Evolutionary conservation across 1,284 basidiomycete species (phyloP).

Genomic region (Heliocybe sulcata): DNA sequence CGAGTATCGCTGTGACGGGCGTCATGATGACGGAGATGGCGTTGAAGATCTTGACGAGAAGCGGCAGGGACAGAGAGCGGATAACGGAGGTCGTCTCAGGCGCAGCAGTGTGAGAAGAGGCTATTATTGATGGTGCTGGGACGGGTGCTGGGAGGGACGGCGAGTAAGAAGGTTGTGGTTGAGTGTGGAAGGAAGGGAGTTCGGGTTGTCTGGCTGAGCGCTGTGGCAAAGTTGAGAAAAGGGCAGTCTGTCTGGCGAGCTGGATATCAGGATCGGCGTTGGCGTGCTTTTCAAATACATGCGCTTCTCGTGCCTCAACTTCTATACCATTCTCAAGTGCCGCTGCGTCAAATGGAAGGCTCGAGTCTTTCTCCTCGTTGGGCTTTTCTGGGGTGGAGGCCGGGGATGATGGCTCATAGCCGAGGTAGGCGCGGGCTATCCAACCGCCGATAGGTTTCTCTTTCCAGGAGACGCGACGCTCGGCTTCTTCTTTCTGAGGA

Average conservation of each 20-base stretch:
- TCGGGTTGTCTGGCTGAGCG: neutral
- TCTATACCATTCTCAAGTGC: neutral
- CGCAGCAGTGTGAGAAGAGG: constrained; percentile 6
- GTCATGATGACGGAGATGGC: constrained; percentile 24
- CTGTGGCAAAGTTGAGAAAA: constrained; percentile 16
- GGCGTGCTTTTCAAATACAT: constrained; percentile 2
- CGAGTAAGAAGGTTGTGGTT: neutral
- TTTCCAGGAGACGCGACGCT: constrained; percentile 24
- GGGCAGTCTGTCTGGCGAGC: constrained; percentile 23
- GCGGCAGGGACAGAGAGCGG: constrained; percentile 4
- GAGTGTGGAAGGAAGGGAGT: neutral
- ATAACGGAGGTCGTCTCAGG: too few species aligned
- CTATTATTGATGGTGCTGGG: neutral
- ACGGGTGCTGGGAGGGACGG: neutral
- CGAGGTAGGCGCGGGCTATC: constrained; percentile 18
- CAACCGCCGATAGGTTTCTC: constrained; percentile 29
- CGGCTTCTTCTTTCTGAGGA: constrained; percentile 30
- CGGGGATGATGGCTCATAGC: neutral
- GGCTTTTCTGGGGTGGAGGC: neutral
- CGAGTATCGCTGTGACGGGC: constrained; percentile 38
- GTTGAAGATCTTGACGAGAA: constrained; percentile 7
- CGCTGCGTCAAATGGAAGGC: constrained; percentile 2
- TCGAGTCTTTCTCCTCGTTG: constrained; percentile 2
- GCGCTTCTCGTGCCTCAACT: neutral
- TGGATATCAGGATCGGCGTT: constrained; percentile 24